Percentiles rank a stretch among this genome's conserved stretches.
phyloP scores from a whole-genome alignment of 202 grass and related monocot species.

The Setaria viridis region DNA sequence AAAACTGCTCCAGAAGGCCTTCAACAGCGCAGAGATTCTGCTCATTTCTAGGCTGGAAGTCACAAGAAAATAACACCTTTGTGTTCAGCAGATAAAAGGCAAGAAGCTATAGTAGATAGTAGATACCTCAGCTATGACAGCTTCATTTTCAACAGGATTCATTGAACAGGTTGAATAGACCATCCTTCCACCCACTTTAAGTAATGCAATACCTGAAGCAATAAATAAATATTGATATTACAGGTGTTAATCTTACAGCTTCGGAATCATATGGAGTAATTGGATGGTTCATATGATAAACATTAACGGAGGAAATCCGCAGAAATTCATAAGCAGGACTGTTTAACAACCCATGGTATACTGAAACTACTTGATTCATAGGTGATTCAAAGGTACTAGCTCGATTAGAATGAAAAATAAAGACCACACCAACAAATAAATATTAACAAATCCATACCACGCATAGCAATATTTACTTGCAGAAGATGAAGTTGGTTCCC shows the following conservation, averaged over 20 bases:
- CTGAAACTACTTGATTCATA: conserved; percentile 29
- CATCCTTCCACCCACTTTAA: conserved; percentile 95
- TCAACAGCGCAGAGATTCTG: conserved; percentile 7
- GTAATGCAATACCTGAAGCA: conserved; percentile 73
- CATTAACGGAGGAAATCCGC: not conserved
- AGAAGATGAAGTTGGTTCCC: conserved; percentile 80
- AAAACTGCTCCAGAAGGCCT: conserved; percentile 8
- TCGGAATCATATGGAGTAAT: conserved; percentile 29
- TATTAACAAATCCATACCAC: conserved; percentile 54
- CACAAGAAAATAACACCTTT: conserved; percentile 15
- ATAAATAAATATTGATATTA: not conserved
- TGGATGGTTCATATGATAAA: conserved; percentile 25
- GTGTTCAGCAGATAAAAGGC: not conserved
- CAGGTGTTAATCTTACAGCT: not conserved
- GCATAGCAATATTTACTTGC: conserved; percentile 95
- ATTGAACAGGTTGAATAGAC: conserved; percentile 99
- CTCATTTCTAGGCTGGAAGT: conserved; percentile 15
- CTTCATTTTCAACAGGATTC: conserved; percentile 99
- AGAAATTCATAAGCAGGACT: not conserved
- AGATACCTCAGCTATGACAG: conserved; percentile 79
- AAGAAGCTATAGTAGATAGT: conserved; percentile 2
- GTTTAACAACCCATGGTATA: conserved; percentile 20
- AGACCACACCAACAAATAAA: not conserved
- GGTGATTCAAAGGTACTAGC: not conserved
- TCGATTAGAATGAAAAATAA: not conserved